Evolutionary conservation across 345 rosid genomes (phyloP).

Genomic region (Citrus sinensis): DNA sequence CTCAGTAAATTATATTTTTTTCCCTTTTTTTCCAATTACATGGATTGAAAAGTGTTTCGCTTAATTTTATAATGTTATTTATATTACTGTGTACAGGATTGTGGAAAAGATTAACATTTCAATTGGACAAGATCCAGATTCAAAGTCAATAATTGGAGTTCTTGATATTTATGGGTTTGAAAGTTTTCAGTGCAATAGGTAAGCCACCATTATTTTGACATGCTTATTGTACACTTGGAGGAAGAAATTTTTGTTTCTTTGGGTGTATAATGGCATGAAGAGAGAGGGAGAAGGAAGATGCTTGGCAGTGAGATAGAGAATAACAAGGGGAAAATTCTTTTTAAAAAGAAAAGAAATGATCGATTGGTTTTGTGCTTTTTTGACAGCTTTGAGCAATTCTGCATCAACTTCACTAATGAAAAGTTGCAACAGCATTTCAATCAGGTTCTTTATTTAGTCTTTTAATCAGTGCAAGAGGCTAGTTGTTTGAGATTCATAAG

Average conservation of each 20-base stretch:
- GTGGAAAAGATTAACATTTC: constrained; percentile 84
- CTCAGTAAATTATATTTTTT: constrained; percentile 18
- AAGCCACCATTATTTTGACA: constrained; percentile 4
- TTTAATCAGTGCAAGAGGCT: not conserved
- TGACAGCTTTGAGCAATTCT: constrained; percentile 87
- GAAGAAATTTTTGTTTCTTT: not conserved
- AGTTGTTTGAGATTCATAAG: not conserved
- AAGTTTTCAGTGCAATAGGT: constrained; percentile 90
- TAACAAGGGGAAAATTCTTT: not conserved
- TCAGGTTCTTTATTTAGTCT: constrained; percentile 44
- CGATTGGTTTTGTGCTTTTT: constrained; percentile 13
- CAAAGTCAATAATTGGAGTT: constrained; percentile 77
- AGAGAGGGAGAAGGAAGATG: not conserved
- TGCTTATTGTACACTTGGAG: not conserved
- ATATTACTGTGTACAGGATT: constrained; percentile 51
- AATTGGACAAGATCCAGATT: constrained; percentile 91
- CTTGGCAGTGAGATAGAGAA: not conserved
- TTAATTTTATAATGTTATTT: constrained; percentile 6
- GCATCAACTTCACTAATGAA: constrained; percentile 93
- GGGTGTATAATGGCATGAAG: not conserved
- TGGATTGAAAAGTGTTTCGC: not conserved
- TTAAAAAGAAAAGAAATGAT: not conserved
- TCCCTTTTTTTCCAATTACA: constrained; percentile 5
- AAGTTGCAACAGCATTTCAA: constrained; percentile 94
- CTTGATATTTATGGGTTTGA: constrained; percentile 96